Percentiles rank a stretch among this genome's conserved stretches.
Evolutionary conservation across 805 yeast species (phyloP).

Genomic region (Zygosaccharomyces pseudorouxii): DNA sequence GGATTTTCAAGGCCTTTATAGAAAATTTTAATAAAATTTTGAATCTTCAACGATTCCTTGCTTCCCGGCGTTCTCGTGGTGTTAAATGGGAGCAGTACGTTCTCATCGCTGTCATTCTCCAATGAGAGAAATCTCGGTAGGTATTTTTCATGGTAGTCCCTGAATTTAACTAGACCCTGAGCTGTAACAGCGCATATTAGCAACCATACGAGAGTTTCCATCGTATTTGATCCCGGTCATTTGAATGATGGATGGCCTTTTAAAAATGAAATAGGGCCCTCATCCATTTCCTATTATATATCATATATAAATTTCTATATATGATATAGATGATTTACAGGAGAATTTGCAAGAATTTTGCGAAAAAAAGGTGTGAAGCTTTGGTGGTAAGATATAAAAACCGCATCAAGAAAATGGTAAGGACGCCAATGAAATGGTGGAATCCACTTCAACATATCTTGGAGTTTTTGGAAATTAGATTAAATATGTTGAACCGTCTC

Average conservation of each 20-base stretch:
- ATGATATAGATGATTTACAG: background rate
- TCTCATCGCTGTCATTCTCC: conserved; percentile 4
- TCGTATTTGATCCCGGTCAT: background rate
- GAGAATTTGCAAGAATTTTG: background rate
- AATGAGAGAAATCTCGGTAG: conserved; percentile 9
- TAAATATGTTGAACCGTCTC: background rate
- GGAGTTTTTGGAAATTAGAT: no score
- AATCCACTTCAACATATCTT: background rate
- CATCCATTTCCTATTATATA: no score
- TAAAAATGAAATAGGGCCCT: no score
- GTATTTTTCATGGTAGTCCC: conserved; percentile 7
- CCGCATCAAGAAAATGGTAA: background rate
- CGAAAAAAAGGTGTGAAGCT: background rate
- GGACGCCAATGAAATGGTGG: background rate
- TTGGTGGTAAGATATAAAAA: background rate
- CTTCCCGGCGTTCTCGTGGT: conserved; percentile 43
- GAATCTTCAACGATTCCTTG: conserved; percentile 36
- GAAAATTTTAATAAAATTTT: conserved; percentile 35
- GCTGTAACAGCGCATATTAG: background rate
- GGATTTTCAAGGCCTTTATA: conserved; percentile 29
- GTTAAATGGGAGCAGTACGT: conserved; percentile 34
- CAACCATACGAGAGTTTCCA: background rate
- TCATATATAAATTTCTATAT: background rate
- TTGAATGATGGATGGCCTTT: background rate
- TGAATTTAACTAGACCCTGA: conserved; percentile 1